Evolutionary conservation across 2,329 filamentous ascomycete genomes (phyloP).

Genomic region (Mariannaea sp.): DNA sequence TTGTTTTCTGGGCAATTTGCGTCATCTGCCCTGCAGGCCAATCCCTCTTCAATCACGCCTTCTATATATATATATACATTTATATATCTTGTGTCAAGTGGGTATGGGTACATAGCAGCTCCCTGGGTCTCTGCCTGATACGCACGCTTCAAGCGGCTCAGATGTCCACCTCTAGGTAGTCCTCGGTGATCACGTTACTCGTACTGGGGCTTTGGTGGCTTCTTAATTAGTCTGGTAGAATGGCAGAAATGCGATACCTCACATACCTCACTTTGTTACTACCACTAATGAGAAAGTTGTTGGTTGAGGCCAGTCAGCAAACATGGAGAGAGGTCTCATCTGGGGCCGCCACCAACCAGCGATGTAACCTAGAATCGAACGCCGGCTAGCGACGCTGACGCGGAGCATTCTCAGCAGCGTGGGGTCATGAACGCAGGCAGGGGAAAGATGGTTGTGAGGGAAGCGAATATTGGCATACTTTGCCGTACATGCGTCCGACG

Average conservation of each 20-base stretch:
- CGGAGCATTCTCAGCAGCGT: slow-evolving; percentile 1
- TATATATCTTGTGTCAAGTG: too few relatives aligned
- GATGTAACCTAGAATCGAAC: slow-evolving; percentile 13
- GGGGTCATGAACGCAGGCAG: not conserved
- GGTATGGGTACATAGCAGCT: too few relatives aligned
- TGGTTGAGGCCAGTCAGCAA: not conserved
- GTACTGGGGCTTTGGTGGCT: too few relatives aligned
- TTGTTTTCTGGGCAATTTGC: slow-evolving; percentile 23
- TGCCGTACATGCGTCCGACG: not conserved
- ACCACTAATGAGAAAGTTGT: not conserved
- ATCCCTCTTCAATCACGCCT: too few relatives aligned
- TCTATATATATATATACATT: too few relatives aligned
- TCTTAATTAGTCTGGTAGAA: too few relatives aligned
- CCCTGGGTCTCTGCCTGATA: not conserved
- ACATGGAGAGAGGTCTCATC: not conserved
- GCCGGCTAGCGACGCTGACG: slow-evolving; percentile 23
- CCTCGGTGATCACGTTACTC: not conserved
- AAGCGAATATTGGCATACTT: slow-evolving; percentile 6
- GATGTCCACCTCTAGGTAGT: not conserved
- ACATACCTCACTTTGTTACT: not conserved
- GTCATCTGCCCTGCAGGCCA: slow-evolving; percentile 17
- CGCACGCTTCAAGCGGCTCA: not conserved
- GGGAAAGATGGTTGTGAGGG: not conserved
- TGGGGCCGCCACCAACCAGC: slow-evolving; percentile 1
- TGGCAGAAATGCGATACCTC: too few relatives aligned